Evolutionary conservation across 2,329 filamentous ascomycete species (phyloP), one percentile per base, ranked within the genome.

Genomic region (Ophioceras dolichostomum): DNA sequence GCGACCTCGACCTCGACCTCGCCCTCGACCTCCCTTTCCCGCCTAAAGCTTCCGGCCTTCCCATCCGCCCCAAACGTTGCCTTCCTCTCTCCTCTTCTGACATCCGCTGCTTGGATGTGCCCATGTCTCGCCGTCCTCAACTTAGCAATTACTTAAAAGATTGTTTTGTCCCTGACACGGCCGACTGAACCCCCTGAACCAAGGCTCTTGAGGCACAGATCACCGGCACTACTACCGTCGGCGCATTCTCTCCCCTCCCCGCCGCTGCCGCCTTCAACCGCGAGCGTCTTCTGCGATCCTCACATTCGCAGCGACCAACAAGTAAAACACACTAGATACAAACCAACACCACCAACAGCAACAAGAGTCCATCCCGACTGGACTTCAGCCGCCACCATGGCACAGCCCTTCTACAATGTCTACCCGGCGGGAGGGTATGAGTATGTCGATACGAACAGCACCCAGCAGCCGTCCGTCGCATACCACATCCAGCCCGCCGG

Each of bases 161-260:
- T 41, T 44, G 41, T 44, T 48, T 50, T 41, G 47, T 54, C 45
- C 50, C 51, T 45, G 53, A 58, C 48, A 53, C 55, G 42, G 55
- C 56, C 41, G 56, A 55, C 45, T 57, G 53, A 59, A 26, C 22
- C 22, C 22, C 22, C 8, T 26, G 8, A 26, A 26, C 22, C 8
- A n/a, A n/a, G n/a, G n/a, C n/a, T n/a, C n/a, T n/a, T n/a, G n/a
- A n/a, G n/a, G n/a, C n/a, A n/a, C n/a, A n/a, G n/a, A n/a, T n/a
- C n/a, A n/a, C n/a, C n/a, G n/a, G n/a, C n/a, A n/a, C n/a, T n/a
- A n/a, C n/a, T n/a, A n/a, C n/a, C n/a, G n/a, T n/a, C n/a, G n/a
- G n/a, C n/a, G n/a, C n/a, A n/a, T n/a, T n/a, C n/a, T n/a, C n/a
- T n/a, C n/a, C n/a, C n/a, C n/a, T n/a, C n/a, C n/a, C n/a, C n/a